Percentiles rank a stretch among this genome's conserved stretches.
Conservation (phyloP, 495 filamentous ascomycete species). For the Cercophora scortea region DNA sequence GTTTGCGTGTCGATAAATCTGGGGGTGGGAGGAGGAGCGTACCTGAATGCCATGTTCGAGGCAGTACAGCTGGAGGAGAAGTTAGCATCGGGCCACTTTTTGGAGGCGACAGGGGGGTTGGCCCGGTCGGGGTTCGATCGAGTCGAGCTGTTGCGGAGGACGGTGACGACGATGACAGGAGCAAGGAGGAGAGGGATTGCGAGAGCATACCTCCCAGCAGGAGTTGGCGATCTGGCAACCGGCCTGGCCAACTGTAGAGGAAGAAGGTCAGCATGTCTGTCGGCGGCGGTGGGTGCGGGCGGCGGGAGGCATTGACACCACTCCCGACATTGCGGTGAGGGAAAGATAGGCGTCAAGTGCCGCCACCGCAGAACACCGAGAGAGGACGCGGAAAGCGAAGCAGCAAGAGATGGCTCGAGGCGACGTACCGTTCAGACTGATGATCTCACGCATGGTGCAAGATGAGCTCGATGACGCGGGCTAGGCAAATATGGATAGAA, state of each 20-base stretch:
- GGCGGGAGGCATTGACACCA: constrained; percentile 2
- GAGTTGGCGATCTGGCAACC: constrained; percentile 99
- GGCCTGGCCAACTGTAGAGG: constrained; percentile 86
- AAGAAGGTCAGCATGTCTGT: constrained; percentile 27
- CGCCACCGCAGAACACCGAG: background rate
- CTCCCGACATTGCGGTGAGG: constrained; percentile 22
- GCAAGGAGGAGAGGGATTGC: background rate
- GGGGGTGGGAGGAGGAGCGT: constrained; percentile 25
- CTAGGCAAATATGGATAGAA: constrained; percentile 15
- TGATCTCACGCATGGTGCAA: constrained; percentile 94
- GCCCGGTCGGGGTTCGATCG: background rate
- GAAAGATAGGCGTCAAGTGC: constrained; percentile 26
- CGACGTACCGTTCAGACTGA: constrained; percentile 93
- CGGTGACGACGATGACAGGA: background rate
- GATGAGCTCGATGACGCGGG: constrained; percentile 7
- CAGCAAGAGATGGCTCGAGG: constrained; percentile 3
- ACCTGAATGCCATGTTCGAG: constrained; percentile 99
- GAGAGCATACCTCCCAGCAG: constrained; percentile 92
- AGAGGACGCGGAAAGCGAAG: background rate
- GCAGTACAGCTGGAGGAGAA: constrained; percentile 77
- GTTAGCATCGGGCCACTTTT: constrained; percentile 12
- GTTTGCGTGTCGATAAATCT: constrained; percentile 4
- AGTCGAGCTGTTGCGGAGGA: background rate
- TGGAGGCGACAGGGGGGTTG: background rate
- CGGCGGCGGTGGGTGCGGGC: background rate